Evolutionary conservation across 2,329 filamentous ascomycete species (phyloP).

Genomic region (Curvularia verruculosa): DNA sequence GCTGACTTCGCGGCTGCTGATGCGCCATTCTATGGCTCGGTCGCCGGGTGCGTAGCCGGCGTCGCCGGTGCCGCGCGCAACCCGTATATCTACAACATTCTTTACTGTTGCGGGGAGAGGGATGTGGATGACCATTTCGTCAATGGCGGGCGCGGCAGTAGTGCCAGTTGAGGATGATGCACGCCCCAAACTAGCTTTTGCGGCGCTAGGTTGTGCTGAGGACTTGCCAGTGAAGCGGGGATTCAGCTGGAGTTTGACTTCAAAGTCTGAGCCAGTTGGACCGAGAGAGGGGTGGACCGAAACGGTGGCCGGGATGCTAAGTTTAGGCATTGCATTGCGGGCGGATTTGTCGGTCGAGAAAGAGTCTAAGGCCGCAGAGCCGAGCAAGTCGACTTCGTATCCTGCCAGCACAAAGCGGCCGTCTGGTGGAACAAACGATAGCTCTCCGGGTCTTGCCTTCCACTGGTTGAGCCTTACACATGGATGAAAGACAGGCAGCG

Average conservation of each 20-base stretch:
- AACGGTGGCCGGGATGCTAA: slow-evolving; percentile 81
- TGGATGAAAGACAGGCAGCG: slow-evolving; percentile 93
- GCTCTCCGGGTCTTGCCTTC: slow-evolving; percentile 84
- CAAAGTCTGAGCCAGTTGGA: slow-evolving; percentile 78
- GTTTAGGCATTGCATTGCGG: slow-evolving; percentile 51
- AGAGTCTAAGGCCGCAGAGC: slow-evolving; percentile 61
- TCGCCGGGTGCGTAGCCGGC: slow-evolving; percentile 79
- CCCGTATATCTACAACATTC: slow-evolving; percentile 81
- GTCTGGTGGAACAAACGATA: slow-evolving; percentile 96
- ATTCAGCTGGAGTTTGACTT: slow-evolving; percentile 77
- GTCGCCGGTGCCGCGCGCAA: slow-evolving; percentile 79
- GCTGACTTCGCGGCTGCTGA: slow-evolving; percentile 77
- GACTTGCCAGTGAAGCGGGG: slow-evolving; percentile 53
- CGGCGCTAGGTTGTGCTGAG: slow-evolving; percentile 47
- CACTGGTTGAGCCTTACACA: slow-evolving; percentile 90
- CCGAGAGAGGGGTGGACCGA: slow-evolving; percentile 85
- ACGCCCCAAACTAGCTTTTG: slow-evolving; percentile 29
- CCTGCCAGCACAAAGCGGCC: slow-evolving; percentile 91
- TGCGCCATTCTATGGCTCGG: slow-evolving; percentile 78
- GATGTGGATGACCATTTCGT: slow-evolving; percentile 78
- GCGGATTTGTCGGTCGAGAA: slow-evolving; percentile 35
- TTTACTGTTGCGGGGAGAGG: slow-evolving; percentile 80
- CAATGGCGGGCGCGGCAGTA: slow-evolving; percentile 58
- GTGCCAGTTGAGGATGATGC: slow-evolving; percentile 40
- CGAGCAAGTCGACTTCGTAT: slow-evolving; percentile 91